Evolutionary conservation across 1,139 yeast species (phyloP).

Genomic region (Pichia inconspicua): DNA sequence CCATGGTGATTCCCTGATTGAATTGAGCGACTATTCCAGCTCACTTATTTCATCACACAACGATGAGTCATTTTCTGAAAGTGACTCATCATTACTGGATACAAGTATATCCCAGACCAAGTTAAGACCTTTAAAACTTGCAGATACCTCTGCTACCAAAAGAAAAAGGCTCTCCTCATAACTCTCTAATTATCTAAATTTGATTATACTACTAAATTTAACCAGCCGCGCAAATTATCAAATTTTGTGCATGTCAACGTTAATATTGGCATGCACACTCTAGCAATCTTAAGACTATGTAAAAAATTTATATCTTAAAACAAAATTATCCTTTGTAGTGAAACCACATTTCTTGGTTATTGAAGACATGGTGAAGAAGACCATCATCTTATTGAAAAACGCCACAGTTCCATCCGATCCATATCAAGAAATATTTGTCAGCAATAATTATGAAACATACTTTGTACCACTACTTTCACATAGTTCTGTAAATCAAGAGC

Average conservation of each 20-base stretch:
- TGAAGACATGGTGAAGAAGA: constrained; percentile 8
- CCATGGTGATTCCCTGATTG: constrained; percentile 11
- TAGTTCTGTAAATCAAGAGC: constrained; percentile 41
- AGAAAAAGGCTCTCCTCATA: background rate
- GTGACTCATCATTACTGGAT: constrained; percentile 3
- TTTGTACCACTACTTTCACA: constrained; percentile 71
- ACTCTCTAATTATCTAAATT: background rate
- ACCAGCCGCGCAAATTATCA: too few relatives aligned
- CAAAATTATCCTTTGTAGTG: too few relatives aligned
- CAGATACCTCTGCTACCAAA: background rate
- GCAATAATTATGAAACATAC: constrained; percentile 33
- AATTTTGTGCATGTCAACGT: too few relatives aligned
- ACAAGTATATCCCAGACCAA: background rate
- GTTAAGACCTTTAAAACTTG: constrained; percentile 9
- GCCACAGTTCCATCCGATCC: constrained; percentile 60
- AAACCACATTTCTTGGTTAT: too few relatives aligned
- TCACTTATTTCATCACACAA: constrained; percentile 5
- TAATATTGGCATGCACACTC: too few relatives aligned
- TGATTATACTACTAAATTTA: too few relatives aligned
- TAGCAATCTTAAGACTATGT: too few relatives aligned
- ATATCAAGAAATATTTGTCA: constrained; percentile 39
- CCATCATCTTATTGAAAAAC: constrained; percentile 52
- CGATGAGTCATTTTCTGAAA: constrained; percentile 11
- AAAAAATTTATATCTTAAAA: too few relatives aligned
- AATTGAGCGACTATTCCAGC: constrained; percentile 10